Conservation (phyloP, 169 alveolate genomes). For the Eimeria sp. region DNA sequence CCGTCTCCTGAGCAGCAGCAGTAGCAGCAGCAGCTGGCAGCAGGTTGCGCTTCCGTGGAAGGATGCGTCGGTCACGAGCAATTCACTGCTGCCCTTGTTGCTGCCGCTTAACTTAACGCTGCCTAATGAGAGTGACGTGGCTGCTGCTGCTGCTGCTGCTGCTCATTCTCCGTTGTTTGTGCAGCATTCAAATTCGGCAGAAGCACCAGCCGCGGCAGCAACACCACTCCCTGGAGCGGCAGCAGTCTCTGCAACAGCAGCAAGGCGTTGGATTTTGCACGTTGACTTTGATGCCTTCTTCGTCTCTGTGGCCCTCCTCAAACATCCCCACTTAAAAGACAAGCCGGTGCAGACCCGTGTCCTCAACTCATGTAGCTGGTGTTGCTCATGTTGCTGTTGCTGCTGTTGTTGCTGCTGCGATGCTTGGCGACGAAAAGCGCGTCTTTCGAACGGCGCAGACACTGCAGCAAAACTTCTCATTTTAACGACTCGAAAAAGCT, state of each 20-base stretch:
- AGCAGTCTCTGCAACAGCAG: conserved; percentile 29
- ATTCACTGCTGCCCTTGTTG: conserved; percentile 39
- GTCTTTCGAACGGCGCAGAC: neutral
- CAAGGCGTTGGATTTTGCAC: conserved; percentile 66
- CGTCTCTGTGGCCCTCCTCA: conserved; percentile 80
- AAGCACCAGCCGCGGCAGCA: neutral
- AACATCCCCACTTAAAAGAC: conserved; percentile 57
- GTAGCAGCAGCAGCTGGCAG: conserved; percentile 57
- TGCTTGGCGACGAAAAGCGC: neutral
- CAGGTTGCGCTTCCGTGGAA: conserved; percentile 12
- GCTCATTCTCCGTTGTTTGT: conserved; percentile 14
- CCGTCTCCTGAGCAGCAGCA: conserved; percentile 42
- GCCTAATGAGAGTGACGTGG: conserved; percentile 10
- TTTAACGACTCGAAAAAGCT: neutral
- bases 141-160: conserved; percentile 54
- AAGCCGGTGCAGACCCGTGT: conserved; percentile 44
- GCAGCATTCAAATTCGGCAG: neutral
- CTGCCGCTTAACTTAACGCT: conserved; percentile 44
- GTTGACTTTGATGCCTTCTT: conserved; percentile 83
- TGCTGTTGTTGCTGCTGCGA: neutral
- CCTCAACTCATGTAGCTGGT: neutral
- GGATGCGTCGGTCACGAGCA: conserved; percentile 34
- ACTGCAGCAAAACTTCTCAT: neutral
- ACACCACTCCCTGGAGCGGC: conserved; percentile 28
- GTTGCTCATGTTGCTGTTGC: conserved; percentile 35